These are phyloP conservation scores for Gyrodon lividus DNA, from an alignment of 768 basidiomycete species.

Conservation along the genomic window DNA sequence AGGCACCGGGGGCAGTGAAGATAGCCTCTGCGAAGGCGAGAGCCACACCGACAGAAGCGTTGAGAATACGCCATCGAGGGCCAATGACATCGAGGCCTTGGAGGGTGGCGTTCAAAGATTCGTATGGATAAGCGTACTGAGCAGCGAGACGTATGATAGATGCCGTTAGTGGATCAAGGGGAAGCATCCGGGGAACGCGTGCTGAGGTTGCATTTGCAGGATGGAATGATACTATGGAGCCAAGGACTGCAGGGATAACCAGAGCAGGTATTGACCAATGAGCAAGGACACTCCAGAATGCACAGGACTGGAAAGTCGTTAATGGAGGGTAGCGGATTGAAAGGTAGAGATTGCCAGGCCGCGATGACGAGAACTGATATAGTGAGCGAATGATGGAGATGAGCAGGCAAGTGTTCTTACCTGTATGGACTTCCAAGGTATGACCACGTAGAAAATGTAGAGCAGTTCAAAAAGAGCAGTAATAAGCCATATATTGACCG, in stretches of 20 bases:
- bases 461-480: slow-evolving; percentile 54
- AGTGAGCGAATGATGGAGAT: slow-evolving; percentile 2
- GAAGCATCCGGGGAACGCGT: slow-evolving; percentile 21
- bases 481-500: slow-evolving; percentile 57
- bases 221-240: slow-evolving; percentile 62
- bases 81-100: slow-evolving; percentile 56
- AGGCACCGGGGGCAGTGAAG: slow-evolving; percentile 42
- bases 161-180: slow-evolving; percentile 62
- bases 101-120: slow-evolving; percentile 14
- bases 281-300: slow-evolving; percentile 53
- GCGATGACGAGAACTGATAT: slow-evolving; percentile 18
- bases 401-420: slow-evolving; percentile 29
- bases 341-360: slow-evolving; percentile 13
- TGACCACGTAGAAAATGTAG: slow-evolving; percentile 48
- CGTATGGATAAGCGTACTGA: slow-evolving; percentile 57
- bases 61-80: slow-evolving; percentile 52
- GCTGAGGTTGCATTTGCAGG: slow-evolving; percentile 35
- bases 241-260: slow-evolving; percentile 55
- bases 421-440: slow-evolving; percentile 51
- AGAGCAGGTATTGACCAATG: slow-evolving; percentile 67
- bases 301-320: slow-evolving; percentile 41
- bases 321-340: slow-evolving; percentile 50
- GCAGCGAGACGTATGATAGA: slow-evolving; percentile 63
- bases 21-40: slow-evolving; percentile 73
- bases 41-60: slow-evolving; percentile 53